Conservation (phyloP, 2,329 filamentous ascomycete genomes). For the Cladosporium sp. region DNA sequence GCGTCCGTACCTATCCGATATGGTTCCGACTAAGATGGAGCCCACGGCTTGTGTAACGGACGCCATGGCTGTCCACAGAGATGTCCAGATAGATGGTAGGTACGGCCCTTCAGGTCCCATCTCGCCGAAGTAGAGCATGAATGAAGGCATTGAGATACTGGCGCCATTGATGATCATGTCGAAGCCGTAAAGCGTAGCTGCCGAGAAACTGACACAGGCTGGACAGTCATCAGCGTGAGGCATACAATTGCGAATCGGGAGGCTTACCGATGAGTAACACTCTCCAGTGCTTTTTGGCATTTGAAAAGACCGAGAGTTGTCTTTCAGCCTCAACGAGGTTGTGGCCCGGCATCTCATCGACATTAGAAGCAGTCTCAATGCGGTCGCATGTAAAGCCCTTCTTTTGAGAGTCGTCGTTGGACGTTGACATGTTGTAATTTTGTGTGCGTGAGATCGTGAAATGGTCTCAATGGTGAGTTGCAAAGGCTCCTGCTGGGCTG, state of each 20-base stretch:
- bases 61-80: background rate
- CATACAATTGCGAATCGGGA: background rate
- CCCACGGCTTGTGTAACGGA: background rate
- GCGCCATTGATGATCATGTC: constrained; percentile 4
- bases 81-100: background rate
- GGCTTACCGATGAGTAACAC: background rate
- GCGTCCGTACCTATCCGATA: background rate
- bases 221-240: background rate
- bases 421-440: background rate
- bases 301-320: background rate
- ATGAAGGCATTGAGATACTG: background rate
- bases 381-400: constrained; percentile 4
- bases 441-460: background rate
- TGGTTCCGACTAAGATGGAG: background rate
- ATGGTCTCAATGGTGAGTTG: background rate
- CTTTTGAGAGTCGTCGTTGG: background rate
- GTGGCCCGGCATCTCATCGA: background rate
- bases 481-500: background rate
- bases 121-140: background rate
- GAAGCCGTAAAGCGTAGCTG: background rate
- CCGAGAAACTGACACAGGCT: constrained; percentile 1
- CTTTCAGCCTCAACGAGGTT: background rate
- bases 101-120: background rate
- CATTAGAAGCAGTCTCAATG: background rate
- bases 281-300: background rate